These are phyloP conservation scores for Pythium periplocum DNA, from an alignment of 352 stramenopile genomes.

Conservation along the genomic window DNA sequence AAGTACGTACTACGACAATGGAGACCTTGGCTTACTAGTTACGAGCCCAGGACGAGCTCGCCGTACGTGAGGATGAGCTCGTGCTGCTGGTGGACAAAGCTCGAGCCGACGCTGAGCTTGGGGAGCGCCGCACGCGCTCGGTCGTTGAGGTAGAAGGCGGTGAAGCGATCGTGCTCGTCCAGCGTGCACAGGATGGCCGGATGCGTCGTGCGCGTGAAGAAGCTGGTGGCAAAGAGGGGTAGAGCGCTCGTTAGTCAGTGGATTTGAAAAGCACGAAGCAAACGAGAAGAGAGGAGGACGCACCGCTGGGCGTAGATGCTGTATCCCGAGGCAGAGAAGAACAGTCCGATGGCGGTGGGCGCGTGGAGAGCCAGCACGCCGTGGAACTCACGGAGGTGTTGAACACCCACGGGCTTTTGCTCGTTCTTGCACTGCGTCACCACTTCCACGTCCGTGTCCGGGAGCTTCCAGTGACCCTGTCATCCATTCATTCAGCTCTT, in stretches of 20 bases:
- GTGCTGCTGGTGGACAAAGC: conserved; percentile 62
- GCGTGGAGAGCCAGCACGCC: conserved; percentile 51
- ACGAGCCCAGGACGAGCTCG: conserved; percentile 44
- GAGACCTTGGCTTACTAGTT: neutral
- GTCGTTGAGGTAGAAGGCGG: conserved; percentile 63
- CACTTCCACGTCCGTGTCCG: conserved; percentile 53
- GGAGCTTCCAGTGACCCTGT: conserved; percentile 60
- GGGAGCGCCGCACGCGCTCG: conserved; percentile 48
- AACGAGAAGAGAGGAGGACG: neutral
- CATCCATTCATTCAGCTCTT: neutral
- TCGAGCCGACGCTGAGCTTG: conserved; percentile 51
- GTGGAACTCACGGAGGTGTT: conserved; percentile 70
- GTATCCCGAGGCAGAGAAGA: conserved; percentile 70
- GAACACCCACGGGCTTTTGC: conserved; percentile 56
- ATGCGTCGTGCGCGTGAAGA: conserved; percentile 60
- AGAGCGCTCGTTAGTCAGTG: no score
- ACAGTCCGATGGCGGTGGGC: conserved; percentile 44
- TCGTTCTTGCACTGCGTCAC: conserved; percentile 84
- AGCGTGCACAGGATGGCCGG: conserved; percentile 58
- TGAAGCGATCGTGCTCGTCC: conserved; percentile 28
- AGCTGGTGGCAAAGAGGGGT: conserved; percentile 15
- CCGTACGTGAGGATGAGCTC: conserved; percentile 71
- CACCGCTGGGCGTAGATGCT: conserved; percentile 72
- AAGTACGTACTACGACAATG: neutral
- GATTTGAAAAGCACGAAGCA: no score